Base-by-base conservation (phyloP, 345 rosid species). In the Streptanthus diversifolius region DNA sequence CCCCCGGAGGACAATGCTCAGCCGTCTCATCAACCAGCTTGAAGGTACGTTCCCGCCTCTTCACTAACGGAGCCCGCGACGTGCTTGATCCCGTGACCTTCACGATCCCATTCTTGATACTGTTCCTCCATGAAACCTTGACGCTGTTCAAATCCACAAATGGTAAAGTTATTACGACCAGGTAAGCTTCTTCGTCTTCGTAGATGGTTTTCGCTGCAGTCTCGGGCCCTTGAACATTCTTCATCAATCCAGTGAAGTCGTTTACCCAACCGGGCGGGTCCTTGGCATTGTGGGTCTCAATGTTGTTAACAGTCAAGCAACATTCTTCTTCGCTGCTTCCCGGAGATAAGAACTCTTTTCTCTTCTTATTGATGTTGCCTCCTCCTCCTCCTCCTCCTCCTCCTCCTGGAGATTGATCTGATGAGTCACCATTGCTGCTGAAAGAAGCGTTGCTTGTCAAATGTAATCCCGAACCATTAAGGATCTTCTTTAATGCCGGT, bases 1-100 rank as follows among this genome's bases (percentile, higher is more conserved):
- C 98, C 68, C 99, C 99, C 1, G 95, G 96, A 77, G 96, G 97
- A 73, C 99, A 95, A 78, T 91, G 99, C 83, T 95, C 99, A 1
- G 93, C 82, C 13, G 83, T 73, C 60, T 91, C 89, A 84, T 90
- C 99, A 13, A 97, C 83, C 25, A 95, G 87, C 80, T 90, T 95
- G 81, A 95, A 91, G 5, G 98, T 91, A 75, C 96, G 80, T 33
- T 91, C 93, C 3, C 82, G 84, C 74, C 96, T 85, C 84, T 88
- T 88, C 79, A 95, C 84, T 69, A 84, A 80, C 1, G 95, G 89
- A 75, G 84, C 79, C 47, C 90, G 48, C 3, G 99, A 88, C n/a
- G 84, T 88, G 83, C 99, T 95, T 71, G 79, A 73, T 32, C 95
- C 90, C 7, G 90, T 91, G 11, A 95, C 79, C 83, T 95, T 95